Percentiles rank a stretch among this genome's conserved stretches.
Conservation (phyloP, 768 basidiomycete genomes). For the Amyloporia xantha region DNA sequence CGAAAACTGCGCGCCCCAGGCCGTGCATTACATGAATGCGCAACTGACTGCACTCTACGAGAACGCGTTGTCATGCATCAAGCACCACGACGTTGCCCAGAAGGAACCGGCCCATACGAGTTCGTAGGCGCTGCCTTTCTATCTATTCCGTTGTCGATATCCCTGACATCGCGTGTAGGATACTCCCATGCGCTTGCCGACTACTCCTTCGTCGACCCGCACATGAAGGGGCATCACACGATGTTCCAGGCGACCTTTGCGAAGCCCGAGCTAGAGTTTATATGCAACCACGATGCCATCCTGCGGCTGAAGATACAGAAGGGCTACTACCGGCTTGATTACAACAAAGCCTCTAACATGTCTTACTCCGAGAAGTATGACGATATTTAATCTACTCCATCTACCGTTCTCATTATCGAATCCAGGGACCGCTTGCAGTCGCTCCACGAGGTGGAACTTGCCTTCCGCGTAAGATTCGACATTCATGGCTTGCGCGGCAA, state of each 20-base stretch:
- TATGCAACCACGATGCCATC: conserved; percentile 28
- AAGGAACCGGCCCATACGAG: conserved; percentile 15
- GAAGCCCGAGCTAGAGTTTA: conserved; percentile 23
- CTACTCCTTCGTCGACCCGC: conserved; percentile 8
- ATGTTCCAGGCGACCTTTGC: conserved; percentile 18
- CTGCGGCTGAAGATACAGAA: conserved; percentile 19
- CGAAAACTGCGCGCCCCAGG: conserved; percentile 19
- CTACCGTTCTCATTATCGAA: neutral
- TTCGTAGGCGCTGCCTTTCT: conserved; percentile 3
- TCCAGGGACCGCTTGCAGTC: conserved; percentile 9
- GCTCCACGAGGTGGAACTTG: conserved; percentile 11
- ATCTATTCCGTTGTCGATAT: neutral
- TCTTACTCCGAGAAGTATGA: neutral
- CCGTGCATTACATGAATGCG: conserved; percentile 19
- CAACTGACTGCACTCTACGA: conserved; percentile 19
- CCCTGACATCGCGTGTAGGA: conserved; percentile 4
- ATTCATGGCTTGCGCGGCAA: conserved; percentile 16
- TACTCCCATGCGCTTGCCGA: conserved; percentile 16
- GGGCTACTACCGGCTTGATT: conserved; percentile 21
- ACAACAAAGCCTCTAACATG: conserved; percentile 8
- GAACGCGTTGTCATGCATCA: conserved; percentile 15
- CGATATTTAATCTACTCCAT: neutral
- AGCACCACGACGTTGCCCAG: conserved; percentile 11
- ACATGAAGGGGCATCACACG: conserved; percentile 7
- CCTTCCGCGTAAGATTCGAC: conserved; percentile 22